A percentile compares a stretch with the other conserved stretches of the same genome.
These are phyloP conservation scores for Ogataea paraovalis DNA, from an alignment of 805 yeast genomes.

Conservation along the genomic window DNA sequence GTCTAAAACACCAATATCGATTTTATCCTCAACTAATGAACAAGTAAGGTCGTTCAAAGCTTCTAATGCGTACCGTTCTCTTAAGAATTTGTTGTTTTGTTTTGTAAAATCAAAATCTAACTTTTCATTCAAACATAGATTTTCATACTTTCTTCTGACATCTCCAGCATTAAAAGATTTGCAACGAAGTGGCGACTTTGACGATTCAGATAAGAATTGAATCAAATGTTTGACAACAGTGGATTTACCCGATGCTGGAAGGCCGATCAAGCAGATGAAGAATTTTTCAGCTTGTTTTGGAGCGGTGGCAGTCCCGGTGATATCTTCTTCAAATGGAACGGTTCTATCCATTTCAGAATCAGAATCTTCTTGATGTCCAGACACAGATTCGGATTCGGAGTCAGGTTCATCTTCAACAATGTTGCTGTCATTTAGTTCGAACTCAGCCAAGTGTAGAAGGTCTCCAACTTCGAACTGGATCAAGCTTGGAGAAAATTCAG, in stretches of 20 bases:
- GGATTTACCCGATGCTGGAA: conserved; percentile 94
- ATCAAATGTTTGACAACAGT: conserved; percentile 28
- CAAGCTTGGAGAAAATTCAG: conserved; percentile 29
- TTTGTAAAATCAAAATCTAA: conserved; percentile 34
- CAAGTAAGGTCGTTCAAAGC: conserved; percentile 77
- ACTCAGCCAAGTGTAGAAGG: conserved; percentile 19
- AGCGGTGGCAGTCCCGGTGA: not conserved
- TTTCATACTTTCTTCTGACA: conserved; percentile 38
- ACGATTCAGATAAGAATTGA: conserved; percentile 17
- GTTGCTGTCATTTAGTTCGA: conserved; percentile 18
- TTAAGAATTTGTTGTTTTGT: conserved; percentile 44
- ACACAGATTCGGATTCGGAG: conserved; percentile 1
- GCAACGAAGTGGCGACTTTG: conserved; percentile 17
- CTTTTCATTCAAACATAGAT: conserved; percentile 20
- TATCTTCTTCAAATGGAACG: no score
- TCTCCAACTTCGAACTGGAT: conserved; percentile 28
- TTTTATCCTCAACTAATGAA: conserved; percentile 68
- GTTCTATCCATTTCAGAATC: conserved; percentile 1
- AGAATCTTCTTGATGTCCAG: conserved; percentile 1
- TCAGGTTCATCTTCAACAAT: conserved; percentile 10
- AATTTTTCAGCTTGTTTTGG: conserved; percentile 22
- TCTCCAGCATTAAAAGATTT: conserved; percentile 50
- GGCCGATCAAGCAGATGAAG: conserved; percentile 56
- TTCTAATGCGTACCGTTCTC: conserved; percentile 95
- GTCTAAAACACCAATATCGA: conserved; percentile 86